A percentile compares a stretch with the other conserved stretches of the same genome.
These are phyloP conservation scores for Orychophragmus violaceus DNA, from an alignment of 345 rosid species.

Conservation along the genomic window DNA sequence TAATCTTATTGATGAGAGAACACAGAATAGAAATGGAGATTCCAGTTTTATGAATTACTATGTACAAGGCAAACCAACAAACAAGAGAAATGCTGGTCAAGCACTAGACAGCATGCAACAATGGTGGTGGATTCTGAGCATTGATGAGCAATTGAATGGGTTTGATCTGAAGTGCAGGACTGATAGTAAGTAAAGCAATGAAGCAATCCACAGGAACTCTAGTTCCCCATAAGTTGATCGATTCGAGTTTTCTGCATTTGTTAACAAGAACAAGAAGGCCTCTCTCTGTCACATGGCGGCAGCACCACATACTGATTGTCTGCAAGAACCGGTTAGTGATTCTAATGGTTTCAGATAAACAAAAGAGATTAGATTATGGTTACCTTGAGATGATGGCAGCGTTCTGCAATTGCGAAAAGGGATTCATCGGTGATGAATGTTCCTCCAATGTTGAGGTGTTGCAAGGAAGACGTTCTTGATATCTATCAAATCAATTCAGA, in stretches of 20 bases:
- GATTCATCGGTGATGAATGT: constrained; percentile 88
- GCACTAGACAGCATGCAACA: constrained; percentile 45
- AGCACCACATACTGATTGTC: constrained; percentile 82
- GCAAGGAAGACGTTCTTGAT: constrained; percentile 60
- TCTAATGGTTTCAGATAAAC: background rate
- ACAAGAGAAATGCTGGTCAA: background rate
- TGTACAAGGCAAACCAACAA: constrained; percentile 1
- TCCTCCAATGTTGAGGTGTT: constrained; percentile 81
- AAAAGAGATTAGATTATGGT: background rate
- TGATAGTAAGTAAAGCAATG: constrained; percentile 48
- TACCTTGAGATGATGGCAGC: constrained; percentile 74
- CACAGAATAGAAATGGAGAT: background rate
- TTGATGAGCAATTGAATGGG: constrained; percentile 37
- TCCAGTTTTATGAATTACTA: constrained; percentile 20
- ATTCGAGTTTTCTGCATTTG: constrained; percentile 66
- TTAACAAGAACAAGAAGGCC: constrained; percentile 62
- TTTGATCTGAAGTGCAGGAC: constrained; percentile 71
- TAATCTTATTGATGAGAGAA: background rate
- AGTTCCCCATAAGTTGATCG: constrained; percentile 84
- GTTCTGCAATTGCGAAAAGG: constrained; percentile 62
- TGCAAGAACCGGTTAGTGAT: constrained; percentile 16
- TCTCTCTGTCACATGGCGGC: constrained; percentile 73
- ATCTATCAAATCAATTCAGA: constrained; percentile 36
- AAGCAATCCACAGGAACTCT: constrained; percentile 66
- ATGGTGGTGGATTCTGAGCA: constrained; percentile 32